Base-by-base conservation (phyloP, 306 rosid species). In the Dalbergia cochinchinensis region DNA sequence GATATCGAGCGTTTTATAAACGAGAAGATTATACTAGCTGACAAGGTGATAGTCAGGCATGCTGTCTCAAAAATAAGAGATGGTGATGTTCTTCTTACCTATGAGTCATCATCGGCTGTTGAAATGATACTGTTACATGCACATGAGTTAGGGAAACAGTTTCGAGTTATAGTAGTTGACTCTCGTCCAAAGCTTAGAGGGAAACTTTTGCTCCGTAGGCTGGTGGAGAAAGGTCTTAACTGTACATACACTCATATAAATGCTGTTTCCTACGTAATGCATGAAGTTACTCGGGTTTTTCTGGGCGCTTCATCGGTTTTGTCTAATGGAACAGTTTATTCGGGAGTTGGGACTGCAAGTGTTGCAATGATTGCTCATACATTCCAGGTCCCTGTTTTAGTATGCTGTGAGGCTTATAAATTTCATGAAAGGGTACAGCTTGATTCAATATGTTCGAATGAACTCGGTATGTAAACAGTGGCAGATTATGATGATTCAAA, bases 361-460 rank as follows among this genome's bases (percentile, higher is more conserved):
- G 77, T 86, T 80, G 87, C 90, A 80, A 86, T 86, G 90, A 79
- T 86, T 73, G 90, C 90, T 65, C 87, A 83, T 73, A 78, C 57
- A 3, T 73, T 77, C 57, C 69, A 60, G 11, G 82, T 86, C 53
- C 87, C 85, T 37, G 89, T 86, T 74, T 47, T 86, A 57, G 87
- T 86, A 6, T 86, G 89, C 68, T 86, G 89, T 2, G 89, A 86
- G 78, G 89, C 89, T 53, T 86, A 83, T 77, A 86, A 86, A 64
- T 80, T 86, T 86, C 87, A 83, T 57, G 87, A 83, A 77, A 77
- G 87, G 83, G 89, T 86, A 6, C 90, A 73, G 44, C 90, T 83
- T 55, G 90, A 86, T 81, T 86, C 87, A 50, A 83, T 86, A 73
- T 86, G 90, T 69, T 86, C 87, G 11, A 86, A 86, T 63, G 90